These are phyloP conservation scores for Solanum sitiens DNA, from an alignment of 257 asterid genomes.

Conservation along the genomic window DNA sequence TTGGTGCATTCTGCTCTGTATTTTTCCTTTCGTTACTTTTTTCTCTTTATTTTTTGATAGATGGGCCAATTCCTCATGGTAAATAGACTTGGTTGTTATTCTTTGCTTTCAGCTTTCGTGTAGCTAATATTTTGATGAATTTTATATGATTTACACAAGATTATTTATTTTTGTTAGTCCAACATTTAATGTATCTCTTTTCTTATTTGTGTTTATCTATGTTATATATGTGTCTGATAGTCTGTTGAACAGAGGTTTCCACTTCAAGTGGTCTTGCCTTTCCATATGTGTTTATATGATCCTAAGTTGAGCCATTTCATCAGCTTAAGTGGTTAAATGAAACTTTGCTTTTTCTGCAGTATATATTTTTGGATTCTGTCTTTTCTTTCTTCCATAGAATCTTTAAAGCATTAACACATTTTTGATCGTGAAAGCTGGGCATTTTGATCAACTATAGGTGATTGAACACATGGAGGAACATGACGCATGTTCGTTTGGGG, in stretches of 20 bases:
- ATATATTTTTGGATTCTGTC: neutral
- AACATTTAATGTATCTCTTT: neutral
- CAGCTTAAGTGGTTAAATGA: neutral
- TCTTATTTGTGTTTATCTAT: neutral
- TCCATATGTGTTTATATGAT: neutral
- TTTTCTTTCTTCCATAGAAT: neutral
- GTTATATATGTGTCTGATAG: neutral
- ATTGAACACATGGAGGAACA: slow-evolving; percentile 96
- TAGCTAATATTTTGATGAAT: neutral
- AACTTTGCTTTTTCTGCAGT: neutral
- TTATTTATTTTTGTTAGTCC: neutral
- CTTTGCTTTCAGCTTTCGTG: neutral
- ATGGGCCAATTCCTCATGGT: neutral
- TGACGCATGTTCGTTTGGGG: slow-evolving; percentile 69
- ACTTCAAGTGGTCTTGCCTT: neutral
- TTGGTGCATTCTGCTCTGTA: neutral
- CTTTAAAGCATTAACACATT: neutral
- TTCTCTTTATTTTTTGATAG: neutral
- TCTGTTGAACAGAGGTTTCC: neutral
- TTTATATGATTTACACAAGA: neutral
- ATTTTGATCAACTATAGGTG: slow-evolving; percentile 38
- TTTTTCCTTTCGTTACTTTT: neutral
- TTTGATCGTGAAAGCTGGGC: neutral
- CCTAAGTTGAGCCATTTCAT: neutral
- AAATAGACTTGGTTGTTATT: neutral